These are phyloP conservation scores for Eucalyptus marginata DNA, from an alignment of 345 rosid genomes.

Conservation along the genomic window DNA sequence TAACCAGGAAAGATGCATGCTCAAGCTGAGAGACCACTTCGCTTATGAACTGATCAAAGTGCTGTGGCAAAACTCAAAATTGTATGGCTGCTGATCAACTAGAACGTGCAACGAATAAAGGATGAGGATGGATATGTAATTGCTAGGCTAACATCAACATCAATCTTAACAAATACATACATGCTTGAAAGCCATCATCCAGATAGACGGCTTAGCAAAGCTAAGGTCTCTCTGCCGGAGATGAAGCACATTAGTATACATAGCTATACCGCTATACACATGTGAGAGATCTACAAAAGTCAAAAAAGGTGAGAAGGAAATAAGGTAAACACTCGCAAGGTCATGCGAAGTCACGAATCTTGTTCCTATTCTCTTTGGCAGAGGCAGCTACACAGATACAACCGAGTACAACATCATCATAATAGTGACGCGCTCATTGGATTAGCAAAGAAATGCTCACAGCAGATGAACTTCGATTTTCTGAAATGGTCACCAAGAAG, in stretches of 20 bases:
- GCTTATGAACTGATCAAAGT: not conserved
- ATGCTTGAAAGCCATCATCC: not conserved
- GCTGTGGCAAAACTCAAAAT: not conserved
- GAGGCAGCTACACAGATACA: not conserved
- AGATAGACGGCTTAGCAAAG: not conserved
- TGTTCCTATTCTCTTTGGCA: not conserved
- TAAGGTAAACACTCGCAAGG: not conserved
- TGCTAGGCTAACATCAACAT: not conserved
- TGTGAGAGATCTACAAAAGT: not conserved
- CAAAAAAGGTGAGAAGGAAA: not conserved
- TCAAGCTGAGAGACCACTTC: not conserved
- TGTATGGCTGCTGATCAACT: not conserved
- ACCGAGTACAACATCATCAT: not conserved
- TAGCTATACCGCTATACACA: not conserved
- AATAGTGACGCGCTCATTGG: slow-evolving; percentile 26
- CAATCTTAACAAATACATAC: not conserved
- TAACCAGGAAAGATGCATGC: not conserved
- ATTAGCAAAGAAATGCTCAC: slow-evolving; percentile 67
- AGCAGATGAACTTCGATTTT: slow-evolving; percentile 30
- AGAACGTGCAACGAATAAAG: not conserved
- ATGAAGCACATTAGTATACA: not conserved
- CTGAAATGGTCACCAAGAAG: slow-evolving; percentile 26
- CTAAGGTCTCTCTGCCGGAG: not conserved
- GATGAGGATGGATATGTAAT: not conserved
- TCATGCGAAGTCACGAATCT: not conserved